These are phyloP conservation scores for Venturia nashicola DNA, from an alignment of 2,329 filamentous ascomycete genomes.

Conservation along the genomic window DNA sequence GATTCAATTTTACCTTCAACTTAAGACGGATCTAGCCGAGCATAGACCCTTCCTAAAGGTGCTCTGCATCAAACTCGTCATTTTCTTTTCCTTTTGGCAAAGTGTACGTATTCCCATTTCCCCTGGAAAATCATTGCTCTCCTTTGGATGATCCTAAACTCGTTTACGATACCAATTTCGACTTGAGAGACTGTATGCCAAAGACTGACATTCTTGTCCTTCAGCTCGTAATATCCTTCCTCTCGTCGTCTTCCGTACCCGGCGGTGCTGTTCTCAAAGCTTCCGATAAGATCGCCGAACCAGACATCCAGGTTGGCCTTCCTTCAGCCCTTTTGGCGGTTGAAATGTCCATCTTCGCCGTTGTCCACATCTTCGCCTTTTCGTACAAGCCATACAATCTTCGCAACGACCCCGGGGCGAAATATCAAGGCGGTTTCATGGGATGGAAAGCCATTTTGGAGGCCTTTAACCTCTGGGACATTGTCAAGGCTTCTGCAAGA, in stretches of 20 bases:
- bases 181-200: too few relatives aligned
- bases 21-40: conserved; percentile 53
- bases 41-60: conserved; percentile 71
- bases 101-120: conserved; percentile 24
- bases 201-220: neutral
- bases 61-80: conserved; percentile 76
- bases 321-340: conserved; percentile 66
- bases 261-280: conserved; percentile 48
- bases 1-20: conserved; percentile 75
- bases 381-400: conserved; percentile 58
- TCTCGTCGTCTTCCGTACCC: conserved; percentile 39
- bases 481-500: conserved; percentile 66
- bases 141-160: too few relatives aligned
- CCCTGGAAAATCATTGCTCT: neutral
- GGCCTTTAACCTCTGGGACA: conserved; percentile 70
- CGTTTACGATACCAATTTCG: too few relatives aligned
- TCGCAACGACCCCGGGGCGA: conserved; percentile 6
- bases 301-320: conserved; percentile 71
- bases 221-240: conserved; percentile 45
- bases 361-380: conserved; percentile 75
- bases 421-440: conserved; percentile 52
- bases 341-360: conserved; percentile 71
- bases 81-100: conserved; percentile 89
- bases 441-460: conserved; percentile 56
- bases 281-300: conserved; percentile 50